Base-by-base conservation (phyloP, 2,329 filamentous ascomycete species). In the Microsporum audouinii region DNA sequence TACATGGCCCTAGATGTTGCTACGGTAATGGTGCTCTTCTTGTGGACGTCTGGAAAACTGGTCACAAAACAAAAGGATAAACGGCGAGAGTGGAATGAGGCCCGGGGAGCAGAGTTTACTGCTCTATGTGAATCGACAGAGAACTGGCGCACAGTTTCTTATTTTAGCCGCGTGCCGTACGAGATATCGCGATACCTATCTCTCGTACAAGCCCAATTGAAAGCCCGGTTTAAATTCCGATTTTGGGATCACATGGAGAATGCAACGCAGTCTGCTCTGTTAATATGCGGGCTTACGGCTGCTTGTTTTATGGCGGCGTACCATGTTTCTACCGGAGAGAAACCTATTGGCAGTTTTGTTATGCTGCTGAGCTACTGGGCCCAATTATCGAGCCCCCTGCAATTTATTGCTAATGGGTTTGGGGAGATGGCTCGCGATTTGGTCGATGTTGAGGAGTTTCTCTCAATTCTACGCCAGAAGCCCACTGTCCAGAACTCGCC, bases 361-460 rank as follows among this genome's bases (percentile, higher is more conserved):
- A 84, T 84, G 17, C 71, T 89, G 31, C 75, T 86, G 14, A 79
- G 82, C 38, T 88, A 88, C 70, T 89, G 86, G 86, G 71, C 73
- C 67, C 71, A 79, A 70, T 63, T 82, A 12, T 67, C 76, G 60
- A 69, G 68, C 2, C 81, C 82, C 5, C 71, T 84, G 2, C 73
- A 75, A n/a, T 75, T 76, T 10, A 75, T 85, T 45, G 77, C 77
- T 0, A 78, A 74, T 64, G 78, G 77, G 33, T 78, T 80, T 61
- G 74, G 75, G 27, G 74, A 75, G 55, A 72, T 84, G 34, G 75
- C 77, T 2, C 72, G 74, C 23, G 79, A 82, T 56, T 72, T 89
- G 31, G 81, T 88, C 41, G 83, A 88, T 66, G 84, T 85, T 0
- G 86, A 89, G 67, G 66, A 73, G 23, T 64, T 73, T 17, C 65